Percentiles rank a stretch among this genome's conserved stretches.
These are phyloP conservation scores for Nissolia schottii DNA, from an alignment of 306 rosid genomes.

Conservation along the genomic window DNA sequence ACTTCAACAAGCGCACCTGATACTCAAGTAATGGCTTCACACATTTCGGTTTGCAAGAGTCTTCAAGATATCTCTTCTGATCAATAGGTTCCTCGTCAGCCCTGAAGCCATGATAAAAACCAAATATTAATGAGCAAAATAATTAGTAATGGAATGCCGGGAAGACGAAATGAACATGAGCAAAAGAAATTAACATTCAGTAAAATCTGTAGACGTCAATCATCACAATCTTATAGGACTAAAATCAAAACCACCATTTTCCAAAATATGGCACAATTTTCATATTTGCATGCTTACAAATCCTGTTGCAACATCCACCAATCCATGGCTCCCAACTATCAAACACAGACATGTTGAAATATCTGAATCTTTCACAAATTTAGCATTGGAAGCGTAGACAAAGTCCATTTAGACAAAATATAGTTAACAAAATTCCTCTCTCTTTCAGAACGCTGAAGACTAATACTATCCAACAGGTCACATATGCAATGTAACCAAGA, in stretches of 20 bases:
- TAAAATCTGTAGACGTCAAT: background rate
- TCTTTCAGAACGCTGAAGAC: background rate
- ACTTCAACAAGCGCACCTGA: conserved; percentile 49
- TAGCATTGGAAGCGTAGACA: background rate
- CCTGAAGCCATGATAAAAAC: conserved; percentile 41
- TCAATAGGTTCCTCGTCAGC: conserved; percentile 97
- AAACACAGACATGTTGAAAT: no score
- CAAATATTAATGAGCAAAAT: background rate
- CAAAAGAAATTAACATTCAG: background rate
- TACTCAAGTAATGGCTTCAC: conserved; percentile 78
- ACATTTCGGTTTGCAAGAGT: conserved; percentile 93
- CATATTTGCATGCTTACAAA: background rate
- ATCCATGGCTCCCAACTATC: background rate
- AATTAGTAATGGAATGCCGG: background rate
- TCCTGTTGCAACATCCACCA: background rate
- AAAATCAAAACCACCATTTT: background rate
- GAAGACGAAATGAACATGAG: background rate
- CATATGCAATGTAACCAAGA: background rate
- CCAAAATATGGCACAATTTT: background rate
- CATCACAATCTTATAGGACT: background rate
- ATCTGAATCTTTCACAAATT: background rate
- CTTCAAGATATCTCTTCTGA: conserved; percentile 79
- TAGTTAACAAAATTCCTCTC: background rate
- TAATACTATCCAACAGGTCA: background rate
- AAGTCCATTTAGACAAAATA: background rate